Conservation (phyloP, 192 early-diverging fungal species). For the Chytriomyces confervae region DNA sequence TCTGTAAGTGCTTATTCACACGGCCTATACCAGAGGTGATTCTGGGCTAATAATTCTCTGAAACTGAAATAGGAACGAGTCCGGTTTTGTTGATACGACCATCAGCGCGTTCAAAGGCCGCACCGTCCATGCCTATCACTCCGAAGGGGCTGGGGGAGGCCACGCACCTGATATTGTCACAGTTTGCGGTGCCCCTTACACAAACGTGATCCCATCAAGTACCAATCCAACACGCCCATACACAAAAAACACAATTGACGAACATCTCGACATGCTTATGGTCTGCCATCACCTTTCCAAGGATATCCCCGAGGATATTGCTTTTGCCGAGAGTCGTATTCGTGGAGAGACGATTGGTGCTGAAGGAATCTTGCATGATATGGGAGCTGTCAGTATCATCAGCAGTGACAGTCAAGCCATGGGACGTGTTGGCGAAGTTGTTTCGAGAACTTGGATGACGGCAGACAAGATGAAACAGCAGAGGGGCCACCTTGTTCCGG, state of each 20-base stretch:
- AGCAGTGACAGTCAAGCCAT: constrained; percentile 95
- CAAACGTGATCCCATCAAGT: constrained; percentile 90
- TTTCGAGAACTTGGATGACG: constrained; percentile 92
- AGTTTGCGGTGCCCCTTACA: constrained; percentile 64
- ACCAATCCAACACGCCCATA: constrained; percentile 97
- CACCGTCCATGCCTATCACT: constrained; percentile 96
- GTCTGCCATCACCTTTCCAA: constrained; percentile 94
- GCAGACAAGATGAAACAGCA: constrained; percentile 93
- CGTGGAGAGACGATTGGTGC: constrained; percentile 96
- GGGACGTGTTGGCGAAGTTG: constrained; percentile 95
- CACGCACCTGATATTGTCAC: constrained; percentile 78
- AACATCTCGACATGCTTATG: constrained; percentile 99
- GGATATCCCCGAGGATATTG: constrained; percentile 93
- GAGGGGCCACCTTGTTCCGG: constrained; percentile 46
- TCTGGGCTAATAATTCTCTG: background rate
- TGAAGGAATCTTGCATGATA: constrained; percentile 94
- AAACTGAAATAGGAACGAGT: constrained; percentile 71
- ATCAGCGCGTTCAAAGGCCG: constrained; percentile 87
- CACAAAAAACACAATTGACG: constrained; percentile 94
- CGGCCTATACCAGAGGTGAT: too few species aligned
- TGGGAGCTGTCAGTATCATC: constrained; percentile 94
- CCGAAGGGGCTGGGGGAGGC: constrained; percentile 95
- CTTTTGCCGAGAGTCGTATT: constrained; percentile 96
- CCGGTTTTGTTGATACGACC: constrained; percentile 93
- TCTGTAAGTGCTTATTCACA: constrained; percentile 43